phyloP scores from a whole-genome alignment of 148 eudicot genomes.

The Camellia granthamiana region DNA sequence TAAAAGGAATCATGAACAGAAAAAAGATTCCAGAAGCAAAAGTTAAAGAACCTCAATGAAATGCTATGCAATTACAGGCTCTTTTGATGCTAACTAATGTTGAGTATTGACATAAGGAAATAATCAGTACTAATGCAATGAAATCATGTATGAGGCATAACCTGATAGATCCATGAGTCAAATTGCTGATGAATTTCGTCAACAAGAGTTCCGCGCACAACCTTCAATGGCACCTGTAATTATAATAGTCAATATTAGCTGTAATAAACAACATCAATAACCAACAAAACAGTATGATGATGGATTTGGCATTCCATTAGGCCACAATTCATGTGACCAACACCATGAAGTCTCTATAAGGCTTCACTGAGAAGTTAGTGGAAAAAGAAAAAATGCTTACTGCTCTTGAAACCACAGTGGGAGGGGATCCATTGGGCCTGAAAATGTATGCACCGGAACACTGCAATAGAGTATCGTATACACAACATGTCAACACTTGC shows the following conservation, averaged over 20 bases:
- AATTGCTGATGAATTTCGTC: slow-evolving; percentile 84
- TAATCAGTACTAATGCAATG: neutral
- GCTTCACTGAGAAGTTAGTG: slow-evolving; percentile 4
- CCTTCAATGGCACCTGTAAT: slow-evolving; percentile 51
- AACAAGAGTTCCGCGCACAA: slow-evolving; percentile 67
- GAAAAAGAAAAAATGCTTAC: slow-evolving; percentile 33
- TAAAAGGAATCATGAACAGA: neutral
- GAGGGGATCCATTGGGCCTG: slow-evolving; percentile 48
- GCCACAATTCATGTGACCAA: neutral
- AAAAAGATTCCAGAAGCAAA: slow-evolving; percentile 3
- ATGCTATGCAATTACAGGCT: slow-evolving; percentile 7
- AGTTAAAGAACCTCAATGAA: neutral
- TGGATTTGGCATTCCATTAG: neutral
- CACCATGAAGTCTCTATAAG: neutral
- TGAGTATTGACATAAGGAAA: neutral
- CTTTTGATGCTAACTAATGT: neutral
- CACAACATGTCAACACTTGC: slow-evolving; percentile 2
- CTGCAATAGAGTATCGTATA: slow-evolving; percentile 29
- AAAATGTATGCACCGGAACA: slow-evolving; percentile 87
- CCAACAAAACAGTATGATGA: neutral
- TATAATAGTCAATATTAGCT: neutral
- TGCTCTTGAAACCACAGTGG: slow-evolving; percentile 38
- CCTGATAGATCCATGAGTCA: slow-evolving; percentile 83
- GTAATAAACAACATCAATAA: neutral
- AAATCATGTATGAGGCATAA: slow-evolving; percentile 10